phyloP scores from a whole-genome alignment of 257 asterid genomes.

The Paulownia fortunei region DNA sequence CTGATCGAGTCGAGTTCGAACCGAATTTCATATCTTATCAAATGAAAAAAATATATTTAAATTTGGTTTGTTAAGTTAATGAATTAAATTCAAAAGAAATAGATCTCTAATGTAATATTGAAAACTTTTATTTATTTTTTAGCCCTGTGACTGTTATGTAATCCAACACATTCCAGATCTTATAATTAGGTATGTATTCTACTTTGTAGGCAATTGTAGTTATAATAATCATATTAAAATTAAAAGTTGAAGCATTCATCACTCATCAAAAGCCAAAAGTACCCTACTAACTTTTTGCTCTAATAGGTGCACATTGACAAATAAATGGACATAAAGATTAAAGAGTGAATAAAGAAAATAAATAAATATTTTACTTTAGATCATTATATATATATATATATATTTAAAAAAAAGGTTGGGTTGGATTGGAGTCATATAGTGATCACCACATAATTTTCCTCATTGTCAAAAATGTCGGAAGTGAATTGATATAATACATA shows the following conservation, averaged over 20 bases:
- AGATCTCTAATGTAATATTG: too few relatives aligned
- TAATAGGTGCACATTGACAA: not conserved
- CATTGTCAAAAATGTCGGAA: not conserved
- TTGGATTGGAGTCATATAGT: not conserved
- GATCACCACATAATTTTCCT: not conserved
- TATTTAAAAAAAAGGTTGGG: not conserved
- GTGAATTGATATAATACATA: not conserved
- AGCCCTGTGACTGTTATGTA: not conserved
- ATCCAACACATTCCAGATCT: not conserved
- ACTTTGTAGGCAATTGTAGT: not conserved
- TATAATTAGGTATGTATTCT: not conserved
- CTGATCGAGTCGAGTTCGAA: too few relatives aligned
- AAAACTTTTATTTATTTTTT: too few relatives aligned
- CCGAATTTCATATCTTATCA: too few relatives aligned
- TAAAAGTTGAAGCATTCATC: too few relatives aligned
- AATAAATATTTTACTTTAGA: not conserved
- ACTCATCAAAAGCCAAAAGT: not conserved
- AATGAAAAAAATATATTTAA: too few relatives aligned
- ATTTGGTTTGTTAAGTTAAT: too few relatives aligned
- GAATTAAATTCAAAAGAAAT: too few relatives aligned
- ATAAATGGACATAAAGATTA: not conserved
- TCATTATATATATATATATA: too few relatives aligned
- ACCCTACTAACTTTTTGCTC: not conserved
- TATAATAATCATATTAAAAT: too few relatives aligned
- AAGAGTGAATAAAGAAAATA: not conserved